These are phyloP conservation scores for Ensete glaucum DNA, from an alignment of 176 grass and related monocot genomes.

Conservation along the genomic window DNA sequence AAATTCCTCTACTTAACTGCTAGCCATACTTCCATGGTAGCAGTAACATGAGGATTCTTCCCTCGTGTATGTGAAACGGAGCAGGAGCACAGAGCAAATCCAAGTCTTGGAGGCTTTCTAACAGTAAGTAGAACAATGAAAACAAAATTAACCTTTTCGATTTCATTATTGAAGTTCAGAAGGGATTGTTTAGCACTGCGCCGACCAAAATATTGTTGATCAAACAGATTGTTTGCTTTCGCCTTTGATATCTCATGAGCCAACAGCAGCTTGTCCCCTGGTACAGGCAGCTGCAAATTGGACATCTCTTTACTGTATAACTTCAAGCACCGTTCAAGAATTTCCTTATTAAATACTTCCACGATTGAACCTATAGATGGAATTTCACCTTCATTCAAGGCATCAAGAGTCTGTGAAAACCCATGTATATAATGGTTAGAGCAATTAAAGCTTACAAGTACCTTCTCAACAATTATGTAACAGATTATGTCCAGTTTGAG, in stretches of 20 bases:
- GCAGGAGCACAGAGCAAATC: too few relatives aligned
- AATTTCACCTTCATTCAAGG: slow-evolving; percentile 96
- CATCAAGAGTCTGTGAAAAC: slow-evolving; percentile 68
- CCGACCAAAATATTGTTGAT: slow-evolving; percentile 79
- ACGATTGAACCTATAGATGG: slow-evolving; percentile 80
- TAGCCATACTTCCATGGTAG: background rate
- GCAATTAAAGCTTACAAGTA: background rate
- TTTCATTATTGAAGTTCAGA: slow-evolving; percentile 59
- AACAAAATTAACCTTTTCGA: slow-evolving; percentile 51
- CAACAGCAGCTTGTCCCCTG: slow-evolving; percentile 49
- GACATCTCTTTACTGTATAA: slow-evolving; percentile 59
- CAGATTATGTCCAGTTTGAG: too few relatives aligned
- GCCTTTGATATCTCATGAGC: slow-evolving; percentile 36
- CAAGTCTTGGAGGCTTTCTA: too few relatives aligned
- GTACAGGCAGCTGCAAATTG: slow-evolving; percentile 41
- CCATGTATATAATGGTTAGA: slow-evolving; percentile 2
- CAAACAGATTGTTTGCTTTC: slow-evolving; percentile 48
- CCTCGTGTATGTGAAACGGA: background rate
- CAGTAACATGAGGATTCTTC: too few relatives aligned
- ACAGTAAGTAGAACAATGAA: background rate
- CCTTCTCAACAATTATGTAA: slow-evolving; percentile 1
- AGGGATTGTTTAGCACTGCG: slow-evolving; percentile 58
- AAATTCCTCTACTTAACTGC: background rate
- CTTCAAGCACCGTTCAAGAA: slow-evolving; percentile 79
- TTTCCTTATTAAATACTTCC: slow-evolving; percentile 88